A percentile compares a stretch with the other conserved stretches of the same genome.
Evolutionary conservation across 371 early-diverging fungal genomes (phyloP).

Genomic region (Apophysomyces sp.): DNA sequence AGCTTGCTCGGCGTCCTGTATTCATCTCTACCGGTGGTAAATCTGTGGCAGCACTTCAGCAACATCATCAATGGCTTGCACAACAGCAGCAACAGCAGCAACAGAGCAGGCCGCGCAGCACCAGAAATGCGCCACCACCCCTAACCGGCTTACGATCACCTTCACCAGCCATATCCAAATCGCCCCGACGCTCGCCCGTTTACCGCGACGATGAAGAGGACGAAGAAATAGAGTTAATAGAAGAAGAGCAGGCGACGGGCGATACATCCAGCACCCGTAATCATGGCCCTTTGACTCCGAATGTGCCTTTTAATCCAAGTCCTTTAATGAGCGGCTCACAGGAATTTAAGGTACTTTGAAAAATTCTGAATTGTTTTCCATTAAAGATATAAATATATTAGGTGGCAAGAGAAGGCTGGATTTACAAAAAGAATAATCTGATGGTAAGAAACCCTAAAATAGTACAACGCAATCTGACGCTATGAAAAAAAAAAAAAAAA

Average conservation of each 20-base stretch:
- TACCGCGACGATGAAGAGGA: slow-evolving; percentile 8
- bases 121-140: neutral
- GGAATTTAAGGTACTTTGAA: slow-evolving; percentile 26
- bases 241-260: neutral
- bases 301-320: neutral
- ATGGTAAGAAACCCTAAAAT: slow-evolving; percentile 29
- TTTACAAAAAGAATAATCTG: slow-evolving; percentile 38
- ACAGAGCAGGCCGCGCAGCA: neutral
- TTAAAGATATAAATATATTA: neutral
- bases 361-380: neutral
- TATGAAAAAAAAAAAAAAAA: neutral
- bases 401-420: slow-evolving; percentile 51
- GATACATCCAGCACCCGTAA: neutral
- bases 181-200: neutral
- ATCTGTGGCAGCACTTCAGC: slow-evolving; percentile 42
- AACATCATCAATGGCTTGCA: slow-evolving; percentile 38
- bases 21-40: slow-evolving; percentile 16
- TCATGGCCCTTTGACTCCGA: slow-evolving; percentile 3
- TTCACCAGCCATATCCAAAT: neutral
- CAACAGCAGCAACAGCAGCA: slow-evolving; percentile 27
- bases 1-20: slow-evolving; percentile 14
- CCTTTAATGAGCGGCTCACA: slow-evolving; percentile 10
- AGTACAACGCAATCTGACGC: neutral
- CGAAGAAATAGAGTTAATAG: neutral
- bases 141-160: neutral